phyloP scores from a whole-genome alignment of 2,329 filamentous ascomycete genomes.

The Rugonectria rugulosa region DNA sequence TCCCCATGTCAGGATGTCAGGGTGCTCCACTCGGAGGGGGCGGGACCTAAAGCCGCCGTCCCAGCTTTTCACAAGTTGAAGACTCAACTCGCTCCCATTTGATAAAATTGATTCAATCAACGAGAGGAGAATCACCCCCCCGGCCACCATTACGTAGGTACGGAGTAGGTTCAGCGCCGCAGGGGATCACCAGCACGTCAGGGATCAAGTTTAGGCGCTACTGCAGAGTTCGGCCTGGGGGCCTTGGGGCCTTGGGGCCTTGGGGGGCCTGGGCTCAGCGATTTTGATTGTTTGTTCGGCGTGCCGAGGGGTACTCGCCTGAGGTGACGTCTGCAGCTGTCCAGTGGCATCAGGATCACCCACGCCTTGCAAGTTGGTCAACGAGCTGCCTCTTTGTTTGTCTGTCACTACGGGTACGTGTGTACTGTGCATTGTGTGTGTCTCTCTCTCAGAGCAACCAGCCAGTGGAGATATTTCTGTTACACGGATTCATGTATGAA shows the following conservation, averaged over 20 bases:
- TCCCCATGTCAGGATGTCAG: too few relatives aligned
- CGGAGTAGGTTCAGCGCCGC: constrained; percentile 37
- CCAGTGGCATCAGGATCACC: constrained; percentile 14
- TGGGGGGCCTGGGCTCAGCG: too few relatives aligned
- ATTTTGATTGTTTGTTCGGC: too few relatives aligned
- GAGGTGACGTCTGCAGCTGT: constrained; percentile 20
- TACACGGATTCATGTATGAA: constrained; percentile 28
- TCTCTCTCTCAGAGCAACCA: too few relatives aligned
- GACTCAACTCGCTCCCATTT: too few relatives aligned
- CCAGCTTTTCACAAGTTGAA: too few relatives aligned
- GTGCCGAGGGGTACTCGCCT: too few relatives aligned
- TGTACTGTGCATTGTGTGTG: too few relatives aligned
- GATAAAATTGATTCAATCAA: too few relatives aligned
- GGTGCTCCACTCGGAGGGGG: constrained; percentile 5
- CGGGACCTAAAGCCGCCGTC: not conserved
- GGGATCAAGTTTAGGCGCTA: constrained; percentile 17
- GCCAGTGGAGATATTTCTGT: constrained; percentile 20
- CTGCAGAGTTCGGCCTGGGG: constrained; percentile 2
- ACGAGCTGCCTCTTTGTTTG: constrained; percentile 2
- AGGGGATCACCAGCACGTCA: constrained; percentile 28
- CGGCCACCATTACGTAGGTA: constrained; percentile 38
- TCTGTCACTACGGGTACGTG: too few relatives aligned
- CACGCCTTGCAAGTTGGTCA: constrained; percentile 7
- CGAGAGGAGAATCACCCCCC: constrained; percentile 17
- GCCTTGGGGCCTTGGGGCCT: too few relatives aligned